Evolutionary conservation across 306 rosid species (phyloP).

Genomic region (Vigna radiata): DNA sequence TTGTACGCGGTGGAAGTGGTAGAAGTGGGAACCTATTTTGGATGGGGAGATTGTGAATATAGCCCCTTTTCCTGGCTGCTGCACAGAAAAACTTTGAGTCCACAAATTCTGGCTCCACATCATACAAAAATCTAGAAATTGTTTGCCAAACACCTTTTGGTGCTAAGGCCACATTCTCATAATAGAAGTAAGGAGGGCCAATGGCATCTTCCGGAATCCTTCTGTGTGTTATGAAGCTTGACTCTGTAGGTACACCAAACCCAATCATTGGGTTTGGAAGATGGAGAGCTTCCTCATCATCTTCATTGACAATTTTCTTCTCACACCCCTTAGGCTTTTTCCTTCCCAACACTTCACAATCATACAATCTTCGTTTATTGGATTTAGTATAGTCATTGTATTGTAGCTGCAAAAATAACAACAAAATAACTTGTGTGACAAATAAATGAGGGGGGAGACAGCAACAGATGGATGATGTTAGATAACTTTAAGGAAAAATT

Average conservation of each 20-base stretch:
- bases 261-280: constrained; percentile 93
- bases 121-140: constrained; percentile 79
- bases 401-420: constrained; percentile 61
- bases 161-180: constrained; percentile 95
- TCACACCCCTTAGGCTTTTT: constrained; percentile 57
- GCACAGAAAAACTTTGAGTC: constrained; percentile 92
- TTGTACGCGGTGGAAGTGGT: constrained; percentile 78
- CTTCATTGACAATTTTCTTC: constrained; percentile 53
- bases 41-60: constrained; percentile 91
- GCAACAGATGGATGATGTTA: not conserved
- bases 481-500: not conserved
- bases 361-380: constrained; percentile 64
- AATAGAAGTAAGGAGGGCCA: constrained; percentile 94
- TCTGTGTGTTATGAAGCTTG: constrained; percentile 46
- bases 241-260: constrained; percentile 81
- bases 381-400: constrained; percentile 43
- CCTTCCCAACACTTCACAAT: constrained; percentile 61
- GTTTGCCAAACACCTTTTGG: constrained; percentile 97
- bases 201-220: constrained; percentile 71
- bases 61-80: constrained; percentile 92
- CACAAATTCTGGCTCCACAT: constrained; percentile 88
- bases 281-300: constrained; percentile 70
- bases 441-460: not conserved
- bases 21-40: constrained; percentile 75
- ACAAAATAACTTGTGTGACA: constrained; percentile 34